Conservation (phyloP, 768 basidiomycete genomes). For the Tubosaeta sp. region DNA sequence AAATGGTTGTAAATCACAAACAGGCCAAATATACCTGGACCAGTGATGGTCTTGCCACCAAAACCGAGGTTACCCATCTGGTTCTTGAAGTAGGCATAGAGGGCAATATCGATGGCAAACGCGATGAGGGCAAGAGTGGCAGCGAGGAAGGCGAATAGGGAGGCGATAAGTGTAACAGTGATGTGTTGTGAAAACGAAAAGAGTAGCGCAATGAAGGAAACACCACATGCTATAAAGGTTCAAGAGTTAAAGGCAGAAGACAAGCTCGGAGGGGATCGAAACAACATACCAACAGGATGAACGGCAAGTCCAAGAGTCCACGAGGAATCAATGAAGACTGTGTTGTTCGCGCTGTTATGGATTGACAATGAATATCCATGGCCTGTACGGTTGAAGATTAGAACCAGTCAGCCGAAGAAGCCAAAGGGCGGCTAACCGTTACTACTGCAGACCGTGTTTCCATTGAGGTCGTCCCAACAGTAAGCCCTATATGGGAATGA, state of each 20-base stretch:
- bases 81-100: slow-evolving; percentile 58
- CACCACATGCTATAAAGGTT: slow-evolving; percentile 37
- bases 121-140: slow-evolving; percentile 65
- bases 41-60: slow-evolving; percentile 48
- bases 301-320: slow-evolving; percentile 76
- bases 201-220: slow-evolving; percentile 61
- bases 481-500: slow-evolving; percentile 45
- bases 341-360: slow-evolving; percentile 21
- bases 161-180: slow-evolving; percentile 39
- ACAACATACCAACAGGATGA: slow-evolving; percentile 65
- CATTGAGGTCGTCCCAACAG: slow-evolving; percentile 48
- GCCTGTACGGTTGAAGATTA: slow-evolving; percentile 29
- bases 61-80: slow-evolving; percentile 47
- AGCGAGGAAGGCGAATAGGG: slow-evolving; percentile 60
- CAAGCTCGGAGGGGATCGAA: neutral
- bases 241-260: neutral
- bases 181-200: slow-evolving; percentile 59
- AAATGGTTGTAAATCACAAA: neutral
- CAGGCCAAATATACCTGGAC: slow-evolving; percentile 48
- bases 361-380: slow-evolving; percentile 51
- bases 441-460: slow-evolving; percentile 38
- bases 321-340: slow-evolving; percentile 42
- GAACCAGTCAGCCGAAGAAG: neutral
- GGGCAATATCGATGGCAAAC: slow-evolving; percentile 73
- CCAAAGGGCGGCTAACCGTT: slow-evolving; percentile 34